A percentile compares a stretch with the other conserved stretches of the same genome.
phyloP scores from a whole-genome alignment of 441 rosid species.

The Mallotus japonicus region DNA sequence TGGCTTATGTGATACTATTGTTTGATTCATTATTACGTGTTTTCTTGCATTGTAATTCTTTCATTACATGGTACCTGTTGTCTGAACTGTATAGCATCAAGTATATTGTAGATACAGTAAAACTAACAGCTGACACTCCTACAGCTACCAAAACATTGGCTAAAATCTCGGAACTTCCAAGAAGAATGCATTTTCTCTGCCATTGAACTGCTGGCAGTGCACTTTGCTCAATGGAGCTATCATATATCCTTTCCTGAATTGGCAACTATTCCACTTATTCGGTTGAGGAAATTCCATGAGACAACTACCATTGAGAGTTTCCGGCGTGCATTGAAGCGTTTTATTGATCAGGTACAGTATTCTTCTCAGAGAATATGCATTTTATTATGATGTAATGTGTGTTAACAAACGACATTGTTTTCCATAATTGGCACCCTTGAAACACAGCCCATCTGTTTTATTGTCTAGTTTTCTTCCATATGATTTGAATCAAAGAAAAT shows the following conservation, averaged over 20 bases:
- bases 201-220: conserved; percentile 68
- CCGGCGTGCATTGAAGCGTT: conserved; percentile 59
- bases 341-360: conserved; percentile 64
- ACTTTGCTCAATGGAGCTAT: conserved; percentile 87
- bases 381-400: not conserved
- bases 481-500: not conserved
- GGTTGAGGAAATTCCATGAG: conserved; percentile 64
- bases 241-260: conserved; percentile 91
- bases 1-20: conserved; percentile 1
- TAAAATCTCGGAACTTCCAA: conserved; percentile 79
- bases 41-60: not conserved
- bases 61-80: not conserved
- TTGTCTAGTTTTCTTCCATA: not conserved
- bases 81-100: conserved; percentile 10
- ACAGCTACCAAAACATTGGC: conserved; percentile 86
- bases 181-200: conserved; percentile 58
- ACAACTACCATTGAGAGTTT: conserved; percentile 53
- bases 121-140: conserved; percentile 21
- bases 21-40: not conserved
- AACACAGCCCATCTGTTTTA: not conserved
- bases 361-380: not conserved
- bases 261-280: conserved; percentile 69
- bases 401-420: not conserved
- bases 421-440: not conserved
- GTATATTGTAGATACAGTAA: not conserved